Base-by-base conservation (phyloP, 2,329 filamentous ascomycete genomes). In the Diaporthe vexans region DNA sequence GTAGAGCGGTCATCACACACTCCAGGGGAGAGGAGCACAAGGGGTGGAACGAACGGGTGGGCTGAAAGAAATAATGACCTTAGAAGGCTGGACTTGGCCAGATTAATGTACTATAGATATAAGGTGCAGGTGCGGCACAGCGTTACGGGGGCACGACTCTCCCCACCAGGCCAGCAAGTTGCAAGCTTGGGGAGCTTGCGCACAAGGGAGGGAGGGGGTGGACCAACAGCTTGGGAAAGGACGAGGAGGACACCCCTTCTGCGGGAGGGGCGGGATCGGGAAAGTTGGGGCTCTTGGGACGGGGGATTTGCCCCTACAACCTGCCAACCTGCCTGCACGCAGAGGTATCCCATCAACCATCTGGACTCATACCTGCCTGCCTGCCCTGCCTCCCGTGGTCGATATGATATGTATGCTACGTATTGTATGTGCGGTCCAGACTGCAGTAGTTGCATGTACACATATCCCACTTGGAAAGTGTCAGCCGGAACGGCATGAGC, bases 51-150 rank as follows among this genome's bases (percentile, higher is more conserved):
- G 46, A 52, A 26, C 63, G 33, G 63, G 48, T 40, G 63, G 63
- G 63, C 63, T 52, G 63, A 54, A 54, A 54, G 63, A 35, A 52
- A 52, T 19, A 61, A 10, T 6, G 17, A 1, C 40, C 15, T 35
- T 33, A 33, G 46, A 21, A 52, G 52, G 48, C 33, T 68, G 63
- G 48, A 68, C 48, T 21, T 21, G 29, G 15, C 63, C 46, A 54
- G 46, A 54, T 68, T 54, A 54, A 68, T 37, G 63, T 54, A 68
- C 48, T 54, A 40, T 19, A 21, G 48, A 35, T 11, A 37, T 24
- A 68, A 68, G 37, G 63, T 54, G 33, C 33, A 68, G 48, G 33
- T 54, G 63, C 63, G 61, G 61, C 61, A 67, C 61, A 51, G 61
- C 13, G 29, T 26, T 24, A 37, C n/a, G 63, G 46, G 43, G 43